Base-by-base conservation (phyloP, 805 yeast genomes). In the Saccharomyces eubayanus region DNA sequence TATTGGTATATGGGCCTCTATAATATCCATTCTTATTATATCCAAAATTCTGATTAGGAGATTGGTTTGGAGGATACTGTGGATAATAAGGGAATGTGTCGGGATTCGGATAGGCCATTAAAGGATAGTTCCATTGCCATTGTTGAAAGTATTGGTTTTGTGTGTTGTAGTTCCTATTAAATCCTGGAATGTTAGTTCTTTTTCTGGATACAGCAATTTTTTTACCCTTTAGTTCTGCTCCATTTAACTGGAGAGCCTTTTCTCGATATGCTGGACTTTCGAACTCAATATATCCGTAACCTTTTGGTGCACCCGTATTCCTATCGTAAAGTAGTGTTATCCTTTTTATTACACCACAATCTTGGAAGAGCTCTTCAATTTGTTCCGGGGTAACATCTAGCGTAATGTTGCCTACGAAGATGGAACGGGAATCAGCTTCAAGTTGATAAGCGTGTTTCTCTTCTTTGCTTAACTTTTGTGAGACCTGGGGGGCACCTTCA, bases 251-350 rank as follows among this genome's bases (percentile, higher is more conserved):
- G 48, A 83, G 65, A 1, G 89, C 87, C 29, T 66, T 66, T 5
- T 65, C 60, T 6, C 78, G 83, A 14, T 77, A 68, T 5, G 70
- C 76, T 4, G 57, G 55, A 6, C 64, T 60, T 12, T 74, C 77
- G 62, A 82, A 84, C 59, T 85, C 83, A 31, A 84, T 72, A 59
- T 82, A 84, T 1, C 87, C 89, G 62, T 79, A 81, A 1, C 87
- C 88, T 57, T 76, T 78, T 8, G 81, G 78, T 20, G 64, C 64
- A 0, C 81, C 80, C 1, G 78, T 72, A 58, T 60, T 69, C 47
- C 71, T 71, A 57, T 64, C 63, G 41, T 58, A 58, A 53, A 81
- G 69, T 24, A 82, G 74, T 1, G 86, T 82, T 10, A 82, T 76
- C 57, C 84, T 66, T 56, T 76, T 76, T 50, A 81, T 75, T 1